Base-by-base conservation (phyloP, 2,329 filamentous ascomycete species). In the Diplodia intermedia region DNA sequence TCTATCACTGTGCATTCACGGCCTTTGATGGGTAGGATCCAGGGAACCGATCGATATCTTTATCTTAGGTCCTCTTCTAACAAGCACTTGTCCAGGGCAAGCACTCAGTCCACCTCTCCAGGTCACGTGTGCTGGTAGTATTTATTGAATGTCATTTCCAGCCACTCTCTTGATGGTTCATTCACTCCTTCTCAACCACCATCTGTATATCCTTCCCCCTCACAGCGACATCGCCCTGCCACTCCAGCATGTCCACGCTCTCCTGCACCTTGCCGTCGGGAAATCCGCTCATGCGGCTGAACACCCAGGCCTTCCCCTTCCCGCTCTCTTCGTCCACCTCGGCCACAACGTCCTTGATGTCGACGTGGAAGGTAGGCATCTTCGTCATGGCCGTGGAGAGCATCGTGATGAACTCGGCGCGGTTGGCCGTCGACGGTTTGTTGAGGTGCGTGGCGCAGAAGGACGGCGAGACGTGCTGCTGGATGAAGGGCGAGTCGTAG, bases 211-310 rank as follows among this genome's bases (percentile, higher is more conserved):
- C 57, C 40, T 49, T 62, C 9, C 57, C 57, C 36, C 40, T 62
- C 57, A 62, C 4, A 5, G 18, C 31, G 15, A 62, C 36, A n/a
- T 62, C 57, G 2, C 57, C 57, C 26, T 62, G 38, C 57, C 57
- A 62, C 23, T 62, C 57, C 57, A 62, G 50, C 57, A 62, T 62
- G n/a, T 62, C 57, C 40, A 62, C 57, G 12, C 57, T 50, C 43
- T 62, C 57, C 57, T 49, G 26, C 18, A 33, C 26, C n/a, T 33
- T 49, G 4, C 40, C 57, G 18, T 43, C 57, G 9, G 57, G 57
- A 1, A 62, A 62, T 3, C 57, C 57, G 18, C 38, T 62, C 57
- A 62, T 62, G 26, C 40, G n/a, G 18, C 57, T 62, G 26, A 62
- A 50, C 7, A 62, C 57, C 57, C 57, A 62, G 9, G 50, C 57